Percentiles rank a stretch among this genome's conserved stretches.
phyloP scores from a whole-genome alignment of 192 early-diverging fungal species.

The Dissophora ornata region DNA sequence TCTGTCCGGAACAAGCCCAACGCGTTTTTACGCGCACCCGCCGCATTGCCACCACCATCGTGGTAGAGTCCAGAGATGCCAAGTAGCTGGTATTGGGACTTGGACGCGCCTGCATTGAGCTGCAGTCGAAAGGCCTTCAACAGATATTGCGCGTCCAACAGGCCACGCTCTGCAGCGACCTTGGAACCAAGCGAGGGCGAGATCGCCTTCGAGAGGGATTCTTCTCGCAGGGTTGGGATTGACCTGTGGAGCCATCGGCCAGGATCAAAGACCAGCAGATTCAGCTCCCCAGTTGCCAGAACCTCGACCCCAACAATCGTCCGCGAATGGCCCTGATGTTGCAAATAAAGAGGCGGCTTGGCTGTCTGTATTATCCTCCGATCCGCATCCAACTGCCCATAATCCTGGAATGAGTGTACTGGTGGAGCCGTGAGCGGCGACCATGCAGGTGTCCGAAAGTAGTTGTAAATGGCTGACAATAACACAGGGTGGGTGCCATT shows the following conservation, averaged over 20 bases:
- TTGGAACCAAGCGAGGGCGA: constrained; percentile 7
- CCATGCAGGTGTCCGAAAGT: constrained; percentile 57
- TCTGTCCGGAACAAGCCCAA: constrained; percentile 11
- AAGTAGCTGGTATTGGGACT: constrained; percentile 37
- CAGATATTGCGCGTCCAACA: constrained; percentile 31
- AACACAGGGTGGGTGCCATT: constrained; percentile 65
- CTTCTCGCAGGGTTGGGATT: constrained; percentile 18
- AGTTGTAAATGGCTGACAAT: constrained; percentile 66
- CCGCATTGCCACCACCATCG: background rate
- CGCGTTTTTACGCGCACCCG: background rate
- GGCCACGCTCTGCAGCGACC: background rate
- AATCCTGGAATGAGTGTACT: background rate
- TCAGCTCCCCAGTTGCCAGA: constrained; percentile 41
- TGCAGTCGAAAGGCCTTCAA: constrained; percentile 41
- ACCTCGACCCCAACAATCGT: constrained; percentile 74
- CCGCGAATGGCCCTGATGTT: constrained; percentile 78
- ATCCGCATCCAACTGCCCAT: background rate
- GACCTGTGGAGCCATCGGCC: constrained; percentile 53
- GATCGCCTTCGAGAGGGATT: background rate
- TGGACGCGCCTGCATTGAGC: background rate
- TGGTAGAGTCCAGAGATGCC: constrained; percentile 34
- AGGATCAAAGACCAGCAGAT: constrained; percentile 75
- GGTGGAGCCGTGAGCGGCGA: constrained; percentile 28
- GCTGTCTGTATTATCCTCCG: constrained; percentile 52
- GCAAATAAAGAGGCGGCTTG: constrained; percentile 75